phyloP scores from a whole-genome alignment of 2,329 filamentous ascomycete genomes.

The Incumbomyces delicatus region DNA sequence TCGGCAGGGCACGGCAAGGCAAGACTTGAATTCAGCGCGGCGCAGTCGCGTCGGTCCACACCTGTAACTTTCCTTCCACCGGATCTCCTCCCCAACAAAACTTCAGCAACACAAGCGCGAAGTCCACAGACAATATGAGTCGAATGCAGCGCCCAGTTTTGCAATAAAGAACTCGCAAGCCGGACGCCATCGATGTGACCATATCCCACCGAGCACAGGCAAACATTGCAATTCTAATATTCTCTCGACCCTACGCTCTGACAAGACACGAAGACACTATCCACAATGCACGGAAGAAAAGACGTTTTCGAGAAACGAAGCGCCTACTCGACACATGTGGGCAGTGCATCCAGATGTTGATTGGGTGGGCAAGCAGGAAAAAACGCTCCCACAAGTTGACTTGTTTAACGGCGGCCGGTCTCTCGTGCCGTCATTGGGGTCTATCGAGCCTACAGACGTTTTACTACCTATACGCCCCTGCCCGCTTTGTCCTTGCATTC shows the following conservation, averaged over 20 bases:
- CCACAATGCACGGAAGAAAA: conserved; percentile 94
- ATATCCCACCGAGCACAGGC: conserved; percentile 87
- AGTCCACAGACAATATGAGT: conserved; percentile 67
- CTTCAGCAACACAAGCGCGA: conserved; percentile 95
- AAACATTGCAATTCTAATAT: conserved; percentile 87
- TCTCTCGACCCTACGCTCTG: conserved; percentile 91
- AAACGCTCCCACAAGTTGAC: conserved; percentile 15
- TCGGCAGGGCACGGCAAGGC: no score
- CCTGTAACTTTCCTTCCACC: no score
- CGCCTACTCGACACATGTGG: conserved; percentile 84
- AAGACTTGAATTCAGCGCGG: no score
- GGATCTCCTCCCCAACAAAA: conserved; percentile 77
- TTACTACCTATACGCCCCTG: no score
- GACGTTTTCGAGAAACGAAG: conserved; percentile 91
- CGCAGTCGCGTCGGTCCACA: no score
- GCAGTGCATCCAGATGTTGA: conserved; percentile 87
- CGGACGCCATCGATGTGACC: conserved; percentile 84
- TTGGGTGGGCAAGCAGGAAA: conserved; percentile 54
- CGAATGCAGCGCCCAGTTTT: conserved; percentile 35
- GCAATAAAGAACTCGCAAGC: conserved; percentile 71
- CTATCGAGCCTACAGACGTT: no score
- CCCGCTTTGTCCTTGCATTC: no score
- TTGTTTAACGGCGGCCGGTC: no score
- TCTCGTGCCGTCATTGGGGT: no score
- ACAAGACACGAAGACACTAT: conserved; percentile 96